A percentile compares a stretch with the other conserved stretches of the same genome.
phyloP scores from a whole-genome alignment of 177 flowering plant species.

The Vitis hybrid region DNA sequence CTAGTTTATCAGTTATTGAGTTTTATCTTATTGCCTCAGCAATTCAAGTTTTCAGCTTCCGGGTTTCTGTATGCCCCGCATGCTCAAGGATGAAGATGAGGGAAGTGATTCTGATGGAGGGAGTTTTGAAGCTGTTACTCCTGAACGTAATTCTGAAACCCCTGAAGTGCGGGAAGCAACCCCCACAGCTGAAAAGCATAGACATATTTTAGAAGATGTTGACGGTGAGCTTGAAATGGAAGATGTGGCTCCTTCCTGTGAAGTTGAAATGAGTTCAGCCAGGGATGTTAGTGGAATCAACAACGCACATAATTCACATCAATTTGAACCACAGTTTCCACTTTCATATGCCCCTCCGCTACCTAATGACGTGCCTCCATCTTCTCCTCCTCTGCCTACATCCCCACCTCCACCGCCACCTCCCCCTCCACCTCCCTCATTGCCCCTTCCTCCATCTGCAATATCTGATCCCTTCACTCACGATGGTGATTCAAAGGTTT shows the following conservation, averaged over 20 bases:
- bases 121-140: constrained; percentile 89
- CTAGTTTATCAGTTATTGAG: constrained; percentile 3
- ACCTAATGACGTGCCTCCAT: constrained; percentile 58
- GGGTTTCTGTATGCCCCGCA: constrained; percentile 81
- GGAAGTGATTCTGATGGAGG: constrained; percentile 82
- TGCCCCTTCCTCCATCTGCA: constrained; percentile 27
- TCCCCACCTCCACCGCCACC: constrained; percentile 45
- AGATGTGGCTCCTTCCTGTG: constrained; percentile 85
- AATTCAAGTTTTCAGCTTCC: constrained; percentile 90
- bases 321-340: constrained; percentile 28
- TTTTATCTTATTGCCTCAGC: constrained; percentile 45
- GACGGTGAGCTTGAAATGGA: constrained; percentile 99
- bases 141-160: constrained; percentile 54
- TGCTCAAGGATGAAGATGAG: constrained; percentile 73
- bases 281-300: constrained; percentile 16
- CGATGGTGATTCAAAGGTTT: constrained; percentile 25
- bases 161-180: constrained; percentile 31
- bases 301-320: constrained; percentile 24
- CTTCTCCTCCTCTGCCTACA: constrained; percentile 69
- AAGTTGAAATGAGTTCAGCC: constrained; percentile 38
- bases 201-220: constrained; percentile 90
- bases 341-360: constrained; percentile 51
- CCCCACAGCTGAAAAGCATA: constrained; percentile 48
- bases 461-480: constrained; percentile 25
- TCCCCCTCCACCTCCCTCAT: constrained; percentile 42